Evolutionary conservation across 441 rosid species (phyloP), one percentile per base, ranked within the genome.

Genomic region (Syzygium malaccense): DNA sequence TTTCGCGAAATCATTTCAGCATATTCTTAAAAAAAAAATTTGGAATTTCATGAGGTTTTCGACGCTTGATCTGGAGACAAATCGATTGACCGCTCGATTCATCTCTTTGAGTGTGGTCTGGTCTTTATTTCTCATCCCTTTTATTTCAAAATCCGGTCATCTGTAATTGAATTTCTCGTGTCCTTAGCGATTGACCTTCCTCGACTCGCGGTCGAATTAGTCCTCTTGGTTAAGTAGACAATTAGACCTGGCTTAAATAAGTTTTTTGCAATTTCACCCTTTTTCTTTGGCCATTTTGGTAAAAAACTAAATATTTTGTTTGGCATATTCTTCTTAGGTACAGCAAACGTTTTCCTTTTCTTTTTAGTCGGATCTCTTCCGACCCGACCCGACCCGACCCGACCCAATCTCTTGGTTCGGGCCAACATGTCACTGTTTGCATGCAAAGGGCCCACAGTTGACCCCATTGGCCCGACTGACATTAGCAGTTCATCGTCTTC

Each of bases 41-140:
- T n/a, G 1, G 14, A 0, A 62, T 62, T 62, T n/a, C 10, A 3
- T 7, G 0, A 62, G 68, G 17, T 1, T 62, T 62, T 62, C 19
- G 3, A 62, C 0, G 4, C 17, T n/a, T 14, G 9, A n/a, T 6
- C 2, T 5, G 15, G 30, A 2, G 0, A 12, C 12, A 26, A 58
- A 12, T 2, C 30, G 2, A 58, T 58, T 0, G 0, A 26, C n/a
- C 0, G 17, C 11, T 12, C 2, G 7, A 58, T 26, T 58, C 1
- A 58, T 58, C 30, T 26, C 15, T 26, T 26, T 26, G 7, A 58
- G 17, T 3, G 6, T 14, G n/a, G 4, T n/a, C 9, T n/a, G 10
- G 18, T 62, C 17, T 60, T n/a, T 62, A 28, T 2, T 62, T n/a
- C 32, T 62, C n/a, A 0, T n/a, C 19, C 18, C 9, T 3, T 62